These are phyloP conservation scores for Chaetomium cochliodes DNA, from an alignment of 495 filamentous ascomycete genomes.

Conservation along the genomic window DNA sequence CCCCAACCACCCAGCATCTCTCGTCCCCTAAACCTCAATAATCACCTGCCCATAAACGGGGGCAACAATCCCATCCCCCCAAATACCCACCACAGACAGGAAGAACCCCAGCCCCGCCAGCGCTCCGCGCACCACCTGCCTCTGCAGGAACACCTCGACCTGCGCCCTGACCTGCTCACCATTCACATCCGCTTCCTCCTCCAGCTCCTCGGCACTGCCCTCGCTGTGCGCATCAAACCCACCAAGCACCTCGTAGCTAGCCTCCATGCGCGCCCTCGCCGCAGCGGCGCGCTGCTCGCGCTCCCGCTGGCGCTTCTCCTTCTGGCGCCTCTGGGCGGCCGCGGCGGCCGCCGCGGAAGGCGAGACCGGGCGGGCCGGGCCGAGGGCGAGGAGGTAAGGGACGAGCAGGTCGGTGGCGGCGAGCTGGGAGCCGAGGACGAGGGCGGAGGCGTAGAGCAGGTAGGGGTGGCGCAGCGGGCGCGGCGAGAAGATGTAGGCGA, in stretches of 20 bases:
- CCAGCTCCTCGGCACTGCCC: conserved; percentile 37
- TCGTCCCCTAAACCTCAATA: conserved; percentile 11
- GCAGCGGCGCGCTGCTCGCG: conserved; percentile 27
- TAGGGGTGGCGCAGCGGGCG: conserved; percentile 74
- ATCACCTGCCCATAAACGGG: conserved; percentile 20
- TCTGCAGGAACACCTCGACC: conserved; percentile 63
- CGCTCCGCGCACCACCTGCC: conserved; percentile 58
- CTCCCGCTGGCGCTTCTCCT: conserved; percentile 21
- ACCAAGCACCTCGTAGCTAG: conserved; percentile 64
- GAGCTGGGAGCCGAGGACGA: conserved; percentile 56
- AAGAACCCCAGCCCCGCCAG: conserved; percentile 66
- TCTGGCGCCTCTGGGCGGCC: neutral
- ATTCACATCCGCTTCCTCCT: conserved; percentile 59
- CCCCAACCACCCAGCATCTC: neutral
- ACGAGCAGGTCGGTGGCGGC: conserved; percentile 52
- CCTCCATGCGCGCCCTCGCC: conserved; percentile 48
- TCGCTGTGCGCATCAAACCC: conserved; percentile 47
- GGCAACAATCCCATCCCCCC: conserved; percentile 68
- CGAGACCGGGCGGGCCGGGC: conserved; percentile 18
- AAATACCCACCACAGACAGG: conserved; percentile 79
- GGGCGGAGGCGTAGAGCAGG: conserved; percentile 71
- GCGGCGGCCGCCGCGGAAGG: conserved; percentile 26
- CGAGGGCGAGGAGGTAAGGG: conserved; percentile 54
- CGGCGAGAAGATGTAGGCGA: conserved; percentile 73
- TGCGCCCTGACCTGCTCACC: conserved; percentile 75